phyloP scores from a whole-genome alignment of 768 basidiomycete species.

The Lyophyllum decastes region DNA sequence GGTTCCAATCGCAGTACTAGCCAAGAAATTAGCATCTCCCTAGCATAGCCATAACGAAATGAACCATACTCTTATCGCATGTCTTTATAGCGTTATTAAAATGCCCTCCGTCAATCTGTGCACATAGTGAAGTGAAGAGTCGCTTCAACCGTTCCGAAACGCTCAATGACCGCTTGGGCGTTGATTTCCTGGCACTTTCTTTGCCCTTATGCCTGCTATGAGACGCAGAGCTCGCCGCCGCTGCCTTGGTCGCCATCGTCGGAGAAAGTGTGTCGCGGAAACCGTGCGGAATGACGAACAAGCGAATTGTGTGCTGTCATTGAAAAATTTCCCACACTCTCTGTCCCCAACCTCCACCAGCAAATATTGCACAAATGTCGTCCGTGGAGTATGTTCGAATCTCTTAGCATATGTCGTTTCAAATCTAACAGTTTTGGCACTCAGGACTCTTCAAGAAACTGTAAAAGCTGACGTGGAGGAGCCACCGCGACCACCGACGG shows the following conservation, averaged over 20 bases:
- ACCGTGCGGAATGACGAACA: neutral
- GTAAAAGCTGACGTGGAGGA: conserved; percentile 29
- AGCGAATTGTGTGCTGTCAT: neutral
- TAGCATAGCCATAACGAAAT: neutral
- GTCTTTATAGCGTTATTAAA: conserved; percentile 86
- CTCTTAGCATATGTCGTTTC: neutral
- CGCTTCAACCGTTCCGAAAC: conserved; percentile 46
- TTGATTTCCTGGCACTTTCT: conserved; percentile 2
- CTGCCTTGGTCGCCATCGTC: conserved; percentile 15
- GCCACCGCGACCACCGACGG: conserved; percentile 39
- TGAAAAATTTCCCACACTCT: conserved; percentile 34
- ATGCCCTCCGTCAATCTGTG: conserved; percentile 90
- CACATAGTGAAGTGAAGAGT: conserved; percentile 76
- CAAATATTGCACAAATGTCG: conserved; percentile 40
- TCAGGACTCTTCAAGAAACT: conserved; percentile 30
- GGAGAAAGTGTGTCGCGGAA: neutral
- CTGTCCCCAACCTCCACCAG: conserved; percentile 22
- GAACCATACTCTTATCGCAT: conserved; percentile 81
- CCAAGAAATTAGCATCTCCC: neutral
- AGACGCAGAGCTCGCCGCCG: conserved; percentile 5
- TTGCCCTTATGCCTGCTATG: conserved; percentile 7
- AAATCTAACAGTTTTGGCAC: neutral
- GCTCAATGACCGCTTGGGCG: conserved; percentile 31
- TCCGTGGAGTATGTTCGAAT: conserved; percentile 47
- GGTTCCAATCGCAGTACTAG: conserved; percentile 74